Evolutionary conservation across 768 basidiomycete species (phyloP).

Genomic region (Lenzites betulinus): DNA sequence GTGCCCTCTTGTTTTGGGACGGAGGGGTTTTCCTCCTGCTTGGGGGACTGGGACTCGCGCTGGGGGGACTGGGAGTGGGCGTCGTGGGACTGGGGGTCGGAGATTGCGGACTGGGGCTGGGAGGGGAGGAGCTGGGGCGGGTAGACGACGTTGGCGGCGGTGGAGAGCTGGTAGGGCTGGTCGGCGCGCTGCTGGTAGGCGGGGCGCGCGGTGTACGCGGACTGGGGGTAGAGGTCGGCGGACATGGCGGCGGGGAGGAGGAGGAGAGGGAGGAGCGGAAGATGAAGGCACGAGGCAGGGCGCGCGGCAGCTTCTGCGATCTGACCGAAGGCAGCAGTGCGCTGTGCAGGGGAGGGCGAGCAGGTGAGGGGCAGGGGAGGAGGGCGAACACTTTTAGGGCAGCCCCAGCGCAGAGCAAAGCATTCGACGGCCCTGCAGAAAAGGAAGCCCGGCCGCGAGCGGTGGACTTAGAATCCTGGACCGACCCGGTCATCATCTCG

Average conservation of each 20-base stretch:
- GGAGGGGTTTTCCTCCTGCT: constrained; percentile 40
- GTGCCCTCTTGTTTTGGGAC: constrained; percentile 35
- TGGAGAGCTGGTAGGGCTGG: constrained; percentile 27
- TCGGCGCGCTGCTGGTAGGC: constrained; percentile 43
- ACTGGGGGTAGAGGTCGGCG: constrained; percentile 49
- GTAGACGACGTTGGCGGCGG: constrained; percentile 28
- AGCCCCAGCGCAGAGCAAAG: constrained; percentile 15
- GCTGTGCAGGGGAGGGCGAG: constrained; percentile 13
- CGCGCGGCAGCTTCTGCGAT: constrained; percentile 12
- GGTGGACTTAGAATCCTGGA: constrained; percentile 24
- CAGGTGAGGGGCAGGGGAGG: constrained; percentile 9
- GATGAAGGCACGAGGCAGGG: constrained; percentile 23
- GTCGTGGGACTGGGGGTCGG: constrained; percentile 25
- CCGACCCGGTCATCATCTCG: constrained; percentile 19
- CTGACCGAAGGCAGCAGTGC: constrained; percentile 11
- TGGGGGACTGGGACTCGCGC: constrained; percentile 32
- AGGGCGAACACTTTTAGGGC: constrained; percentile 24
- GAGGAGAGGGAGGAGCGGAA: constrained; percentile 9
- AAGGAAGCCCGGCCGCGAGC: constrained; percentile 16
- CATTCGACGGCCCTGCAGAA: constrained; percentile 17
- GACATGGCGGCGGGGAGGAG: constrained; percentile 29
- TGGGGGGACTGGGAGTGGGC: constrained; percentile 20
- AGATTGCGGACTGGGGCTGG: constrained; percentile 18
- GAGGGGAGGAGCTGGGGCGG: constrained; percentile 29
- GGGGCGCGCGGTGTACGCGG: constrained; percentile 34